Evolutionary conservation across 805 yeast species (phyloP), one percentile per base, ranked within the genome.

Genomic region (Kodamaea kakaduensis): DNA sequence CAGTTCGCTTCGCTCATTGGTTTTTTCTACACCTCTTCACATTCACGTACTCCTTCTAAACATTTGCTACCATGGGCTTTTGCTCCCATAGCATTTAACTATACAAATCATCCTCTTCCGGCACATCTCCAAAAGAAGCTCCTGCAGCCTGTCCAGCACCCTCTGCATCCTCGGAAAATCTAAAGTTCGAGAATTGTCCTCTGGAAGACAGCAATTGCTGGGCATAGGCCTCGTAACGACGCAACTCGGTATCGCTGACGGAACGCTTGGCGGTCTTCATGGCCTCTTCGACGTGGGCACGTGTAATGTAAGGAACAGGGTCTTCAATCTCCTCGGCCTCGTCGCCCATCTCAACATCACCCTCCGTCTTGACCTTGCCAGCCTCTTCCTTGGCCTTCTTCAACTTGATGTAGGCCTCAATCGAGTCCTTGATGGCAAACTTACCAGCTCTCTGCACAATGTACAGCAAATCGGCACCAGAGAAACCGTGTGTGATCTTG

Each of bases 231-330:
- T 93, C 98, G 62, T 93, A 93, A 67, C 98, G 89, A 68, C 99
- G 93, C 56, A 93, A 75, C 67, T 93, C 98, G 24, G 96, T 85
- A 56, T 94, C 97, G 25, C 94, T 81, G 32, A 93, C 99, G 38
- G 97, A 89, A 54, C 97, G 84, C 66, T 88, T 84, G 36, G 98
- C 99, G 1, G 97, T 88, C 80, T 90, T 89, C 99, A 93, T 93
- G 31, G 99, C 99, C 72, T 93, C 97, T 66, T 93, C 96, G 53
- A 93, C 88, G 62, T 93, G 99, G 34, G 81, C 82, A 58, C 83
- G 84, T 19, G 96, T 85, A 54, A 93, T 90, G 62, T 64, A 93
- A 54, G 99, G 98, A 49, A 93, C 99, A 19, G 95, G 87, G 60
- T 93, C 98, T 56, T 80, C 88, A 52, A 78, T 85, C 61, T 77